phyloP scores from a whole-genome alignment of 2,329 filamentous ascomycete genomes.

The Elsinoe fawcettii region DNA sequence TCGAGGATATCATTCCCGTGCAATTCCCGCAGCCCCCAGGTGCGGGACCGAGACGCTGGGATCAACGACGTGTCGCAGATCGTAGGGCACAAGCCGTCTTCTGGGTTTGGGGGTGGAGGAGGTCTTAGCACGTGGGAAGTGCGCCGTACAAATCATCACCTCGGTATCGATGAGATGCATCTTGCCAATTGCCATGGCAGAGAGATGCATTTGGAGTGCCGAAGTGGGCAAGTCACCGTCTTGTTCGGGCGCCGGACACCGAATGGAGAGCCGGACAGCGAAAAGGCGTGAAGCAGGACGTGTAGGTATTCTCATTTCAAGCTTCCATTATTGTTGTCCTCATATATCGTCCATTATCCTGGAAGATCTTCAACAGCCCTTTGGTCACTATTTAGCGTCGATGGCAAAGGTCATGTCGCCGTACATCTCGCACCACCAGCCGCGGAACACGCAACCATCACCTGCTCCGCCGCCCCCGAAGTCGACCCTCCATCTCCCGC shows the following conservation, averaged over 20 bases:
- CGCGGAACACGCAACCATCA: background rate
- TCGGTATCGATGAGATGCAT: background rate
- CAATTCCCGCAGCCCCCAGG: constrained; percentile 1
- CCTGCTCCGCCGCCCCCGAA: constrained; percentile 1
- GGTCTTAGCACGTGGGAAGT: background rate
- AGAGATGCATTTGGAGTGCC: background rate
- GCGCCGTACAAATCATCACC: background rate
- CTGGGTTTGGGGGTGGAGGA: background rate
- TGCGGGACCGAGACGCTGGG: background rate
- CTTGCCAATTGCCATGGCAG: background rate
- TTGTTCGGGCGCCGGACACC: constrained; percentile 9
- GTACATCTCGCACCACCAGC: background rate
- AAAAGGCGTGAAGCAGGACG: background rate
- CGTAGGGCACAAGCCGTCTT: background rate
- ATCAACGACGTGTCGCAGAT: constrained; percentile 1
- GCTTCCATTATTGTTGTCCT: background rate
- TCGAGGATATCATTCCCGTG: background rate
- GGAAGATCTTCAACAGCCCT: background rate
- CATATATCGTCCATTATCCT: background rate
- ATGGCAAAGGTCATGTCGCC: constrained; percentile 4
- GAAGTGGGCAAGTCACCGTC: background rate
- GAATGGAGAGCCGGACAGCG: constrained; percentile 15
- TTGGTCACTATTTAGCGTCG: background rate
- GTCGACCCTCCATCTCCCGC: constrained; percentile 38
- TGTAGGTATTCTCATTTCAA: background rate